Conservation (phyloP, 306 rosid genomes). For the Pachyrhizus erosus region DNA sequence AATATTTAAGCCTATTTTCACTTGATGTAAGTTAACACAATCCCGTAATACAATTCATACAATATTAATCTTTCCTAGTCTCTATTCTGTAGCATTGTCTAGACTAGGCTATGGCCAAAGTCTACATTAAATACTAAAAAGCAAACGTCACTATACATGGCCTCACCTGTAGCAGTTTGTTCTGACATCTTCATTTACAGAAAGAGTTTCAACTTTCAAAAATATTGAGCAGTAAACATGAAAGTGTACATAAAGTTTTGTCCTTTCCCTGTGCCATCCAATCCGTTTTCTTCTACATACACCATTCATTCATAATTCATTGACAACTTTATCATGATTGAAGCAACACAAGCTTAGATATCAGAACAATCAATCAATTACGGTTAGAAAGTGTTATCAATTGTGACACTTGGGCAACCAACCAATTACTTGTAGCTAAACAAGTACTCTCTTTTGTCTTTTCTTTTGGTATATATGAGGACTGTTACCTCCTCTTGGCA, state of each 20-base stretch:
- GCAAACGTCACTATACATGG: conserved; percentile 45
- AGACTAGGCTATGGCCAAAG: conserved; percentile 40
- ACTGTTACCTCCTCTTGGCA: background rate
- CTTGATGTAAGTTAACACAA: no score
- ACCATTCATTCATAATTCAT: background rate
- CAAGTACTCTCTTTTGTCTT: conserved; percentile 35
- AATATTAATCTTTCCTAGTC: no score
- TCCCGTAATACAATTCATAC: no score
- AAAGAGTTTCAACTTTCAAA: background rate
- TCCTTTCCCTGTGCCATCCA: conserved; percentile 22
- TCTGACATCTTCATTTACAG: conserved; percentile 43
- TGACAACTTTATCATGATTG: conserved; percentile 5
- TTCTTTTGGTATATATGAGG: background rate
- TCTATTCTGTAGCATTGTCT: conserved; percentile 29
- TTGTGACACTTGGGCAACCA: conserved; percentile 29
- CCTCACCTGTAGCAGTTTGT: conserved; percentile 38
- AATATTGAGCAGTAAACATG: conserved; percentile 57
- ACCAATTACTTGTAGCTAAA: conserved; percentile 25
- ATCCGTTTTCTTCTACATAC: conserved; percentile 1
- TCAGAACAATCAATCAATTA: conserved; percentile 44
- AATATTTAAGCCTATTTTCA: no score
- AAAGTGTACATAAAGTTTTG: conserved; percentile 15
- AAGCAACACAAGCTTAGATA: conserved; percentile 32
- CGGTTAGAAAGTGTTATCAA: conserved; percentile 34
- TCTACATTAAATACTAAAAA: conserved; percentile 40